Conservation (phyloP, 306 rosid genomes). For the Quercus variabilis region DNA sequence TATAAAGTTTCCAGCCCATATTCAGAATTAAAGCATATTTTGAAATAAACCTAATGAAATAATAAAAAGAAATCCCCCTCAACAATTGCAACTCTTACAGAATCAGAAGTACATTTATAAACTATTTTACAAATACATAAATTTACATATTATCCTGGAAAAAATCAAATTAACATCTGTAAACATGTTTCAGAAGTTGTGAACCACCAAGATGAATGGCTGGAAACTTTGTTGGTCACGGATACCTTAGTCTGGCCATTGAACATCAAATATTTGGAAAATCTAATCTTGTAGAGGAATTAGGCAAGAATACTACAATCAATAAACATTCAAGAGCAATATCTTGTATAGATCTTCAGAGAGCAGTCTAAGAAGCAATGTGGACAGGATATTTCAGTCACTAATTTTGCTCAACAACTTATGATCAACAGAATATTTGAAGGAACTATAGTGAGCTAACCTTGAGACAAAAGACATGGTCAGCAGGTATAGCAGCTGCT, state of each 20-base stretch:
- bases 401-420: neutral
- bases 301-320: neutral
- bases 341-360: conserved; percentile 7
- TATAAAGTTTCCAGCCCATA: neutral
- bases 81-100: neutral
- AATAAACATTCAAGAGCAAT: neutral
- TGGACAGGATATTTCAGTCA: conserved; percentile 4
- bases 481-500: conserved; percentile 90
- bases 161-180: neutral
- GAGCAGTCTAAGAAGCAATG: conserved; percentile 9
- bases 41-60: neutral
- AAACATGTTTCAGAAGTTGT: neutral
- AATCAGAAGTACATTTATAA: neutral
- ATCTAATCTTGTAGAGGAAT: neutral
- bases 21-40: neutral
- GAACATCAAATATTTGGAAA: neutral
- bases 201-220: neutral
- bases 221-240: neutral
- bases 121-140: neutral
- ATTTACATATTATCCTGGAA: neutral
- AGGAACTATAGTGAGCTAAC: conserved; percentile 31
- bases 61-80: neutral
- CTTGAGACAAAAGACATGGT: conserved; percentile 95
- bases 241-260: neutral
- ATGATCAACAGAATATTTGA: neutral